These are phyloP conservation scores for Emergomyces orientalis DNA, from an alignment of 2,329 filamentous ascomycete species.

Conservation along the genomic window DNA sequence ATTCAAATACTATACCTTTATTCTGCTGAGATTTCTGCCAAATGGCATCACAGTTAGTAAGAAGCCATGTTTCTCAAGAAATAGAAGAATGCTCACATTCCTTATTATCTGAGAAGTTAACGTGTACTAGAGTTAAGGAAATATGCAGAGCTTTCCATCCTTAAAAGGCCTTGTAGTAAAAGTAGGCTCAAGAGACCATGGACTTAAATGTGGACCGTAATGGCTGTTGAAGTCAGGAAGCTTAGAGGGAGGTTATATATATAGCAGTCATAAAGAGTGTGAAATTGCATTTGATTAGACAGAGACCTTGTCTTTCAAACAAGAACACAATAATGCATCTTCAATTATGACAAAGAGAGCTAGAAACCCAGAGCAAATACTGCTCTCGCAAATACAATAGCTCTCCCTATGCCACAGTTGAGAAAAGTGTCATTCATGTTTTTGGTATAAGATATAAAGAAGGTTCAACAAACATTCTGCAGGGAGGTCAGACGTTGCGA, in stretches of 20 bases:
- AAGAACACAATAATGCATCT: not conserved
- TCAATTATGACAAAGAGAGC: not conserved
- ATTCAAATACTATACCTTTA: not conserved
- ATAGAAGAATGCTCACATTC: not conserved
- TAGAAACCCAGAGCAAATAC: not conserved
- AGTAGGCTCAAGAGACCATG: not conserved
- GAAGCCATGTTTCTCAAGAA: not conserved
- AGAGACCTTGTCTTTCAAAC: not conserved
- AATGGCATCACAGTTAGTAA: not conserved
- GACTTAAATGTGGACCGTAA: not conserved
- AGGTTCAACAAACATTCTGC: not conserved
- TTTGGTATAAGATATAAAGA: not conserved
- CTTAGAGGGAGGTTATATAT: not conserved
- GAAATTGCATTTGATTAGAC: not conserved
- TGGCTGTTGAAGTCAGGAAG: not conserved
- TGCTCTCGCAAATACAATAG: not conserved
- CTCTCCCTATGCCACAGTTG: not conserved
- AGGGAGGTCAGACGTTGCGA: not conserved
- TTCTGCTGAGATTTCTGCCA: not conserved
- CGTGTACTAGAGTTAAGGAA: not conserved
- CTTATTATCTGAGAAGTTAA: not conserved
- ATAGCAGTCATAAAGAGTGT: not conserved
- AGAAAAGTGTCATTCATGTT: not conserved
- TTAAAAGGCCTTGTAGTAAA: not conserved
- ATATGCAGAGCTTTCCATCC: not conserved